A percentile compares a stretch with the other conserved stretches of the same genome.
phyloP scores from a whole-genome alignment of 495 filamentous ascomycete species.

The Neurospora africana region DNA sequence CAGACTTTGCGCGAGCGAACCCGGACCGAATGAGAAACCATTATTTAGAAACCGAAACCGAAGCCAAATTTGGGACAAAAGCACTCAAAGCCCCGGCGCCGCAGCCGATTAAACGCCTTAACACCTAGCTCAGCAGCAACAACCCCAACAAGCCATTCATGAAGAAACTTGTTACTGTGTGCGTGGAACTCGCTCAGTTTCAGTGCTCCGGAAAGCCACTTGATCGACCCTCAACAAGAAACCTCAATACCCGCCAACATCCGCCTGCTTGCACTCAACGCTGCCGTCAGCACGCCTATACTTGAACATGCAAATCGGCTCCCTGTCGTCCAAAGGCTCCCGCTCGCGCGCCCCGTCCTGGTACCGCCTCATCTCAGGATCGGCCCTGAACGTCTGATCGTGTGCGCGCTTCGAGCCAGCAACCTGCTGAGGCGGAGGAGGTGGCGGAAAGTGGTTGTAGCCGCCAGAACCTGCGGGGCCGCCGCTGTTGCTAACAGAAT shows the following conservation, averaged over 20 bases:
- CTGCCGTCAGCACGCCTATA: conserved; percentile 18
- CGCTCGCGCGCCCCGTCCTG: conserved; percentile 20
- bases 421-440: conserved; percentile 6
- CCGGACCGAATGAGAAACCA: not conserved
- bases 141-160: not conserved
- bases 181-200: not conserved
- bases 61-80: not conserved
- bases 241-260: not conserved
- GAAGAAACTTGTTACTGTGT: not conserved
- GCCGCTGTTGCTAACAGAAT: conserved; percentile 1
- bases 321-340: conserved; percentile 9
- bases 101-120: not conserved
- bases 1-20: not conserved
- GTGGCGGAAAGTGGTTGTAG: conserved; percentile 1
- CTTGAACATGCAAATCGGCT: not conserved
- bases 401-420: conserved; percentile 23
- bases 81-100: not conserved
- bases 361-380: conserved; percentile 8
- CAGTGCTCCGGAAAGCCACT: not conserved
- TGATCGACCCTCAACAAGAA: not conserved
- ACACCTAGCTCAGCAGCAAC: not conserved
- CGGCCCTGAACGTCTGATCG: conserved; percentile 15
- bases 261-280: not conserved
- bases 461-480: conserved; percentile 10
- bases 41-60: not conserved